These are phyloP conservation scores for Fusarium sp. DNA, from an alignment of 2,329 filamentous ascomycete species.

Conservation along the genomic window DNA sequence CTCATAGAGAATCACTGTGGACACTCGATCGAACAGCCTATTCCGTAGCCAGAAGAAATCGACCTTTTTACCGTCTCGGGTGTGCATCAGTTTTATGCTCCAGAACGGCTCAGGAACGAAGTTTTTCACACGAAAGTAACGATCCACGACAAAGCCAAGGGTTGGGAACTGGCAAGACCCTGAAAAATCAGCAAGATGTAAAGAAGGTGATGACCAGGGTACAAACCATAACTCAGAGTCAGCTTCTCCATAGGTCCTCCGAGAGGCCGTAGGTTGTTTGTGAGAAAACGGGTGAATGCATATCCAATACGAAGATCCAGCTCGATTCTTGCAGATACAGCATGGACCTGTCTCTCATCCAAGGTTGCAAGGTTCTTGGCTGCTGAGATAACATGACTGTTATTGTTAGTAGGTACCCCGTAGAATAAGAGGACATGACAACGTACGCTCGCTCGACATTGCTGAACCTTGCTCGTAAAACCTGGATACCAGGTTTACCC, in stretches of 20 bases:
- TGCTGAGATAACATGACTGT: conserved; percentile 85
- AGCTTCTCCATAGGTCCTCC: conserved; percentile 72
- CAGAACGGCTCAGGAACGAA: conserved; percentile 95
- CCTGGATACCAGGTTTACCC: conserved; percentile 77
- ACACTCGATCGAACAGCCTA: conserved; percentile 87
- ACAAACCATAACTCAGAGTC: conserved; percentile 81
- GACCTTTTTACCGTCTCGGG: conserved; percentile 79
- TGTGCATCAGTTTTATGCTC: conserved; percentile 86
- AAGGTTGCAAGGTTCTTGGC: conserved; percentile 80
- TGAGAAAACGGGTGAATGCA: conserved; percentile 90
- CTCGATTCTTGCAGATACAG: conserved; percentile 89
- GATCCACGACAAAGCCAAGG: conserved; percentile 94
- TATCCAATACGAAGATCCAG: conserved; percentile 92
- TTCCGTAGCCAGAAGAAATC: conserved; percentile 85
- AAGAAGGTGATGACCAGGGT: background rate
- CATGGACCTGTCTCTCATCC: conserved; percentile 87
- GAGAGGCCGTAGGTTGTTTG: conserved; percentile 77
- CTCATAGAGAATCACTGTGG: conserved; percentile 85
- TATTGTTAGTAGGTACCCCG: background rate
- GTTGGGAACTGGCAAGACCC: conserved; percentile 97
- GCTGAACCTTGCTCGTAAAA: conserved; percentile 91
- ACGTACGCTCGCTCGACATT: conserved; percentile 90
- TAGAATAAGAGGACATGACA: background rate
- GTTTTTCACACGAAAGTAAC: conserved; percentile 92
- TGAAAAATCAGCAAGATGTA: conserved; percentile 45